These are phyloP conservation scores for Penicillium paxilli DNA, from an alignment of 495 filamentous ascomycete species.

Conservation along the genomic window DNA sequence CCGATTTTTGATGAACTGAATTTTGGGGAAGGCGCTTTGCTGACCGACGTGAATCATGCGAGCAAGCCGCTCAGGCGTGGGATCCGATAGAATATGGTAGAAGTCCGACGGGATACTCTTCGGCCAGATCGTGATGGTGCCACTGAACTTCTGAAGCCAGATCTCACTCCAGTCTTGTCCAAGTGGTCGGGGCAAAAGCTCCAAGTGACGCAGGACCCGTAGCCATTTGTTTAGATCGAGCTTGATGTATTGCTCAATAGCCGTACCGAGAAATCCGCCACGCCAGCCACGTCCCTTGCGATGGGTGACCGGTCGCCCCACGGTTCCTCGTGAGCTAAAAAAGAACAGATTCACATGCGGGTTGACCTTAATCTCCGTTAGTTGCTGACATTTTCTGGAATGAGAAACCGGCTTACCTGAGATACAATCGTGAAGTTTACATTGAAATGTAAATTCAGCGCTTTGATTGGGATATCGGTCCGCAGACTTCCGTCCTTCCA, in stretches of 20 bases:
- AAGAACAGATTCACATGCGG: conserved; percentile 98
- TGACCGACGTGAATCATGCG: conserved; percentile 88
- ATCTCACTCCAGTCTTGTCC: conserved; percentile 96
- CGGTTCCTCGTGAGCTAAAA: conserved; percentile 88
- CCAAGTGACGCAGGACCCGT: conserved; percentile 86
- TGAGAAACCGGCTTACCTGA: conserved; percentile 48
- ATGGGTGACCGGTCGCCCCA: conserved; percentile 92
- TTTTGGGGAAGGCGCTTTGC: conserved; percentile 81
- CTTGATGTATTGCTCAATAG: conserved; percentile 91
- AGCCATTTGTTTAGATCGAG: conserved; percentile 96
- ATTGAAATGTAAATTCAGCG: conserved; percentile 93
- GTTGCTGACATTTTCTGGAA: neutral
- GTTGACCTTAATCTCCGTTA: conserved; percentile 60
- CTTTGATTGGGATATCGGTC: conserved; percentile 93
- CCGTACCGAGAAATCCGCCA: conserved; percentile 89
- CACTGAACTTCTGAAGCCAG: conserved; percentile 92
- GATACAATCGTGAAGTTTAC: conserved; percentile 96
- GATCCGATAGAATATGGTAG: conserved; percentile 82
- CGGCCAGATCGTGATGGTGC: conserved; percentile 95
- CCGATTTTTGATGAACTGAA: conserved; percentile 86
- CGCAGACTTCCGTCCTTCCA: conserved; percentile 96
- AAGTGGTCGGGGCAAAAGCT: conserved; percentile 85
- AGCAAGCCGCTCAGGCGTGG: conserved; percentile 68
- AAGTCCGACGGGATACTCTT: conserved; percentile 75
- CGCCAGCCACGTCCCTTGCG: conserved; percentile 92